Percentiles rank a stretch among this genome's conserved stretches.
These are phyloP conservation scores for Aspergillus amoenus DNA, from an alignment of 2,329 filamentous ascomycete species.

Conservation along the genomic window DNA sequence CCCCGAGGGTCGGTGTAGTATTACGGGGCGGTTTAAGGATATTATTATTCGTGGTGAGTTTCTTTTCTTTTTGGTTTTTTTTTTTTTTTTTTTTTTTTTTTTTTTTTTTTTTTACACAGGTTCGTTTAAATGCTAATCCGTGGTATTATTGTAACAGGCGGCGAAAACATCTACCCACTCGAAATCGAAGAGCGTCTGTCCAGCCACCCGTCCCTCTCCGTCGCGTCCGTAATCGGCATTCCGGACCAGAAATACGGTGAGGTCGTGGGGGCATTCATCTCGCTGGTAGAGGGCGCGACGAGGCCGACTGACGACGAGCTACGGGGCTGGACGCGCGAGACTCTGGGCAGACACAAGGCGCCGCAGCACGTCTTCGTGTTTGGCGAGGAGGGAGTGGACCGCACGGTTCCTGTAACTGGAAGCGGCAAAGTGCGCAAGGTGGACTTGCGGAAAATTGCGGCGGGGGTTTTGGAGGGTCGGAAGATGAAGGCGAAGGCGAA, in stretches of 20 bases:
- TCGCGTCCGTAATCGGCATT: slow-evolving; percentile 70
- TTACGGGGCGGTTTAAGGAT: slow-evolving; percentile 76
- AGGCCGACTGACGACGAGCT: slow-evolving; percentile 55
- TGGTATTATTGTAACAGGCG: slow-evolving; percentile 44
- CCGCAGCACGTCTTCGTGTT: slow-evolving; percentile 76
- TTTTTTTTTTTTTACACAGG: background rate
- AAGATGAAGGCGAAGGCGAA: background rate
- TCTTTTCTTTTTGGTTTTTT: background rate
- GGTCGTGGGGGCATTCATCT: slow-evolving; percentile 65
- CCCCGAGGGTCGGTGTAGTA: slow-evolving; percentile 64
- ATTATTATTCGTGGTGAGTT: slow-evolving; percentile 68
- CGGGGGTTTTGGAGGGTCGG: slow-evolving; percentile 41
- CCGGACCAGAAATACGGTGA: slow-evolving; percentile 72
- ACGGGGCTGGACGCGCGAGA: slow-evolving; percentile 62
- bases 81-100: background rate
- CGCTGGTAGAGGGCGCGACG: slow-evolving; percentile 26
- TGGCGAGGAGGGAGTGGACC: slow-evolving; percentile 57
- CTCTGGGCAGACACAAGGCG: slow-evolving; percentile 66
- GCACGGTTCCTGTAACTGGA: slow-evolving; percentile 63
- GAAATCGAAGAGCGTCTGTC: slow-evolving; percentile 74
- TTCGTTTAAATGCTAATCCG: background rate
- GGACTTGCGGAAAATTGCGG: slow-evolving; percentile 51
- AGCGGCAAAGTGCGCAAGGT: slow-evolving; percentile 70
- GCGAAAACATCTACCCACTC: slow-evolving; percentile 71
- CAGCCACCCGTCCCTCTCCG: slow-evolving; percentile 59